These are phyloP conservation scores for Macrolepiota albuminosa DNA, from an alignment of 768 basidiomycete species.

Conservation along the genomic window DNA sequence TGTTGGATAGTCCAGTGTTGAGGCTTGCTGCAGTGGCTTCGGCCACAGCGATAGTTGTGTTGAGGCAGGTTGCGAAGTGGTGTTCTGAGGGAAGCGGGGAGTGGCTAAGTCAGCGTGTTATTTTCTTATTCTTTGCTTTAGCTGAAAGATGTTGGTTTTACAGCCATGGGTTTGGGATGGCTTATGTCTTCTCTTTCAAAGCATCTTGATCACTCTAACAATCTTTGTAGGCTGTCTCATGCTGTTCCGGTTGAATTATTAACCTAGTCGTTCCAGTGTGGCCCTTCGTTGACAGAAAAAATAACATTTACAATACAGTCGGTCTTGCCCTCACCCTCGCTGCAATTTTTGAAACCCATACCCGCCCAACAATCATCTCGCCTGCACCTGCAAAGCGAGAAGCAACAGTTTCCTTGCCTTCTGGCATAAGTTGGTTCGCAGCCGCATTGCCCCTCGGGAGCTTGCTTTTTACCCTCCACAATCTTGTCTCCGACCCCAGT, in stretches of 20 bases:
- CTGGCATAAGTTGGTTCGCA: slow-evolving; percentile 14
- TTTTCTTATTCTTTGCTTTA: slow-evolving; percentile 19
- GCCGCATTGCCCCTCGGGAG: slow-evolving; percentile 58
- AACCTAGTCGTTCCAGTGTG: slow-evolving; percentile 47
- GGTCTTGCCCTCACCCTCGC: slow-evolving; percentile 55
- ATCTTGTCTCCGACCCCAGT: slow-evolving; percentile 67
- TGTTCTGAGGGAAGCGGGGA: slow-evolving; percentile 26
- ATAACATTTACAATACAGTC: slow-evolving; percentile 66
- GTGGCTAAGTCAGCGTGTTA: slow-evolving; percentile 45
- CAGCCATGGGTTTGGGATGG: slow-evolving; percentile 66
- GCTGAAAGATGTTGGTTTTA: not conserved
- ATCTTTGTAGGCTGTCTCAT: slow-evolving; percentile 50
- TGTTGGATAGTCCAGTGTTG: slow-evolving; percentile 42
- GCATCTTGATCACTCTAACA: slow-evolving; percentile 75
- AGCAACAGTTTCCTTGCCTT: not conserved
- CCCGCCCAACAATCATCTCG: slow-evolving; percentile 27
- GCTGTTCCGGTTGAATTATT: not conserved
- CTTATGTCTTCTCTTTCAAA: slow-evolving; percentile 66
- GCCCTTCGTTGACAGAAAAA: slow-evolving; percentile 64
- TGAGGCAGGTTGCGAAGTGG: slow-evolving; percentile 54
- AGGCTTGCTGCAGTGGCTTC: slow-evolving; percentile 53
- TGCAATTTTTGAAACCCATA: slow-evolving; percentile 52
- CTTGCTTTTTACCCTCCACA: slow-evolving; percentile 68
- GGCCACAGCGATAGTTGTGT: slow-evolving; percentile 45
- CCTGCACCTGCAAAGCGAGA: not conserved